Base-by-base conservation (phyloP, 2,329 filamentous ascomycete genomes). In the Penicillium freii region DNA sequence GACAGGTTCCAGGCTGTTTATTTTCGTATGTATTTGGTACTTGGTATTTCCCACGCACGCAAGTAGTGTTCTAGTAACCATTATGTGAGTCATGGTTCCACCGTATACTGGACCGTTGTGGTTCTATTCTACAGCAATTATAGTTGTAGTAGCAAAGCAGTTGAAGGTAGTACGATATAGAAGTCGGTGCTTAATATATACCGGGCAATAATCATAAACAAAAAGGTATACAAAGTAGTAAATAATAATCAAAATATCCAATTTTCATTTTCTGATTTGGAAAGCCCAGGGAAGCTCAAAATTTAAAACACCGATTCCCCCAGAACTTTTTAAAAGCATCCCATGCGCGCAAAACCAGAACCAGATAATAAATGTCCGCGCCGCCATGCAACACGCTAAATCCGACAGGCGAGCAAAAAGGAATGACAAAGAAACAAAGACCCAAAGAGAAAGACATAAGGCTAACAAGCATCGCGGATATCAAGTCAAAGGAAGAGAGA, bases 361-460 rank as follows among this genome's bases (percentile, higher is more conserved):
- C 25, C 23, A 55, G 25, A 46, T 27, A n/a, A n/a, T 36, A 27
- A 50, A 34, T 54, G 15, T 33, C 27, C 57, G 59, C 59, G 54
- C 59, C 59, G 45, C 52, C 51, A 59, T 54, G 57, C 54, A 52
- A 57, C 38, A 59, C 58, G 59, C 59, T 57, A 55, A 50, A 58
- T 50, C 47, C 40, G 55, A 51, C 29, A 51, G 49, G 55, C 47
- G 42, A 31, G 6, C 11, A 31, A 45, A 21, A 19, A 1, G 21
- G 19, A 27, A 27, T 5, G 10, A 48, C 34, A n/a, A 2, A 25
- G n/a, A n/a, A 40, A 33, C 29, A 48, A 43, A 53, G 23, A 21
- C 39, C 21, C 2, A 25, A 36, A 33, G 40, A 38, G 29, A 48
- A 43, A 53, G 33, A 21, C 49, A 43, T 43, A 25, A 52, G 42